Percentiles rank a stretch among this genome's conserved stretches.
Evolutionary conservation across 352 stramenopile species (phyloP).

Genomic region (Phytophthora tentaculata): DNA sequence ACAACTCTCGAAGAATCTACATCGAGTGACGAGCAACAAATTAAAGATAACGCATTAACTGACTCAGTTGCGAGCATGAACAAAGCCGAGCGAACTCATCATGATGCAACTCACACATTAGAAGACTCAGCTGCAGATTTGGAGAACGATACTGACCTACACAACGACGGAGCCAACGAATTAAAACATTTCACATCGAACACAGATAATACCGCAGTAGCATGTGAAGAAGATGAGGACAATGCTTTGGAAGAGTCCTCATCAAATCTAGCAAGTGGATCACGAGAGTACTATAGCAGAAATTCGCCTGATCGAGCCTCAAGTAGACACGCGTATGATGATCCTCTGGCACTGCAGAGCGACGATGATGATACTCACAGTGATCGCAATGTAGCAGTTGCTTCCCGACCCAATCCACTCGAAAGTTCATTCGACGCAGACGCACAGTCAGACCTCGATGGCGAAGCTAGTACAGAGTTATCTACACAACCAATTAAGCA

Average conservation of each 20-base stretch:
- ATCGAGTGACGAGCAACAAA: neutral
- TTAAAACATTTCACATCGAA: neutral
- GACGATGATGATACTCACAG: slow-evolving; percentile 5
- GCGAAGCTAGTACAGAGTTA: slow-evolving; percentile 6
- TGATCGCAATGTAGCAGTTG: neutral
- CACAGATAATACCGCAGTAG: neutral
- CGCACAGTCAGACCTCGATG: slow-evolving; percentile 7
- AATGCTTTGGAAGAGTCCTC: slow-evolving; percentile 5
- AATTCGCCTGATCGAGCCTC: neutral
- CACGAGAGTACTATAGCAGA: neutral
- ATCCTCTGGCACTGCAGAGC: neutral
- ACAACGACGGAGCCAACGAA: neutral
- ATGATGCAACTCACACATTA: neutral
- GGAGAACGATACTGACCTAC: neutral
- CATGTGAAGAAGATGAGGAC: neutral
- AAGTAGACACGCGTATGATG: slow-evolving; percentile 2
- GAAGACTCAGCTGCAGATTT: neutral
- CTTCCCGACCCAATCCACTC: slow-evolving; percentile 5
- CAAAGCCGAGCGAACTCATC: neutral
- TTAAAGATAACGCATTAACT: too few relatives aligned
- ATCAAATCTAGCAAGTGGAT: neutral
- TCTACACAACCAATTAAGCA: slow-evolving; percentile 6
- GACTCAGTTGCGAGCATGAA: too few relatives aligned
- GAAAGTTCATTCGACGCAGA: slow-evolving; percentile 30
- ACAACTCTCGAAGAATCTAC: neutral